These are phyloP conservation scores for Phytophthora pini DNA, from an alignment of 352 stramenopile genomes.

Conservation along the genomic window DNA sequence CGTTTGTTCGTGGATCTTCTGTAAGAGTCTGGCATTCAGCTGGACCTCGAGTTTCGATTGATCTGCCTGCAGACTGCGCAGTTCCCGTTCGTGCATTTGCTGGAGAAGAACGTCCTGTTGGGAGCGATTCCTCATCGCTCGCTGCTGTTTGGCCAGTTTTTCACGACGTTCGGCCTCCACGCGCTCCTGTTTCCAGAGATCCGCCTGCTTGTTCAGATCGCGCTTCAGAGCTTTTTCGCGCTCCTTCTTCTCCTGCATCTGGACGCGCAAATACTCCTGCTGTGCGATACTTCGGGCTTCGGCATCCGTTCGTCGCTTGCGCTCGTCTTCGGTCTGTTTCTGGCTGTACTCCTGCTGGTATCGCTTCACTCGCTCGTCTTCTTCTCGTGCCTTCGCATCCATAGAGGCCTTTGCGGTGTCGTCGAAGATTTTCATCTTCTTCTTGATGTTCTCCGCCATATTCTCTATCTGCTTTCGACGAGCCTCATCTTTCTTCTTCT, in stretches of 20 bases:
- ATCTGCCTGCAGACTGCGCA: constrained; percentile 62
- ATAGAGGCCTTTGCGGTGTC: constrained; percentile 78
- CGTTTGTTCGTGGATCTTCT: constrained; percentile 74
- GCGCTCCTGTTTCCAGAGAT: constrained; percentile 80
- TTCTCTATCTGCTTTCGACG: constrained; percentile 71
- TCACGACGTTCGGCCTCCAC: constrained; percentile 64
- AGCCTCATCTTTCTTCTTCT: constrained; percentile 70
- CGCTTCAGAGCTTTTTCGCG: constrained; percentile 57
- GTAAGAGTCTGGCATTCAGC: constrained; percentile 69
- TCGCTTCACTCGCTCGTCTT: constrained; percentile 63
- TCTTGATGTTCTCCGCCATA: constrained; percentile 79
- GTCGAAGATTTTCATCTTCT: constrained; percentile 87
- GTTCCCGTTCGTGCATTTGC: constrained; percentile 78
- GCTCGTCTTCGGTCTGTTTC: constrained; percentile 61
- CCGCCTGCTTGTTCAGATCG: constrained; percentile 81
- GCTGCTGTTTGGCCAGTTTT: constrained; percentile 58
- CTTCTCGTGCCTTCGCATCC: constrained; percentile 66
- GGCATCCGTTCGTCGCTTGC: constrained; percentile 61
- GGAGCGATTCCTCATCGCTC: constrained; percentile 51
- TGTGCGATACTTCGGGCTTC: constrained; percentile 54
- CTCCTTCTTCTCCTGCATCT: constrained; percentile 79
- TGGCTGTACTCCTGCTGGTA: constrained; percentile 75
- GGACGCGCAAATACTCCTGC: constrained; percentile 58
- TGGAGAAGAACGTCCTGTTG: constrained; percentile 72
- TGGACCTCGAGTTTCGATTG: constrained; percentile 78